Evolutionary conservation across 805 yeast genomes (phyloP).

Genomic region (Pichia pseudocactophila): DNA sequence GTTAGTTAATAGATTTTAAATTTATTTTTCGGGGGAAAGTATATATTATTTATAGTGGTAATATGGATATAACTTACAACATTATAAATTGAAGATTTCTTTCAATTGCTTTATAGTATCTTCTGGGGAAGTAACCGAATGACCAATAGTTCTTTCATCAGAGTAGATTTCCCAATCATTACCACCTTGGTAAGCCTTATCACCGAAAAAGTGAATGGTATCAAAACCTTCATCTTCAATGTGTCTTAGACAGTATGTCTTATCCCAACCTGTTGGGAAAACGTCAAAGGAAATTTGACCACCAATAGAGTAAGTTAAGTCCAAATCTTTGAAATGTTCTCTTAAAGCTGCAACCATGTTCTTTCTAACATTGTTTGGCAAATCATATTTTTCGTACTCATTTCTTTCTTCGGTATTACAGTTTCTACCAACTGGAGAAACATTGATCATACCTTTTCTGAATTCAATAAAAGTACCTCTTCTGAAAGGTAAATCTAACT

Average conservation of each 20-base stretch:
- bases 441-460: conserved; percentile 99
- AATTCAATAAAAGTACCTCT: conserved; percentile 98
- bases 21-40: no score
- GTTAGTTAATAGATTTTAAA: conserved; percentile 16
- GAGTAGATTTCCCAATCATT: conserved; percentile 95
- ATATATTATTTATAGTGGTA: no score
- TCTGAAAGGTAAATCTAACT: conserved; percentile 87
- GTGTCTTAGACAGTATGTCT: conserved; percentile 94
- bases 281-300: conserved; percentile 99
- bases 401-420: conserved; percentile 91
- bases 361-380: conserved; percentile 71
- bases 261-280: conserved; percentile 99
- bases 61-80: no score
- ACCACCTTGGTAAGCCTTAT: conserved; percentile 95
- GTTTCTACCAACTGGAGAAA: conserved; percentile 97
- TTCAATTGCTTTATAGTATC: conserved; percentile 83
- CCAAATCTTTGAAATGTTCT: conserved; percentile 72
- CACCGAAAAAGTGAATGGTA: conserved; percentile 96
- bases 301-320: conserved; percentile 94
- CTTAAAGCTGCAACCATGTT: conserved; percentile 78
- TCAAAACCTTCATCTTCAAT: conserved; percentile 78
- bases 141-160: conserved; percentile 93
- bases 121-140: conserved; percentile 79
- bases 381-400: conserved; percentile 83
- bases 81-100: conserved; percentile 59